These are phyloP conservation scores for Singerocomus rubriflavus DNA, from an alignment of 1,284 basidiomycete genomes.

Conservation along the genomic window DNA sequence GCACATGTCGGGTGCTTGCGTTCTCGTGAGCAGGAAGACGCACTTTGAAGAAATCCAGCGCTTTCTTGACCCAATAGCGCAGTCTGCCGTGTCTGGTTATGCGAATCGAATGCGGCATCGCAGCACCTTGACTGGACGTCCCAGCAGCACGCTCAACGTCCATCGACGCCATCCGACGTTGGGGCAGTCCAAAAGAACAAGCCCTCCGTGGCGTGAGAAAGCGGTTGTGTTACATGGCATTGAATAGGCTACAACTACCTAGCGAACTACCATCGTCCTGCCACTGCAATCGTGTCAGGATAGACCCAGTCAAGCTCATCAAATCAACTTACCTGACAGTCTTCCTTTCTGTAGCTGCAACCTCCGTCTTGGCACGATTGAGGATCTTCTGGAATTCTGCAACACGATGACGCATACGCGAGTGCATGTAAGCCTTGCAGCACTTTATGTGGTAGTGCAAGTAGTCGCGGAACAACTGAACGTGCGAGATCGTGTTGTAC, in stretches of 20 bases:
- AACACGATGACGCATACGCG: constrained; percentile 92
- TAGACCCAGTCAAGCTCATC: constrained; percentile 1
- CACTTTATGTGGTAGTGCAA: constrained; percentile 99
- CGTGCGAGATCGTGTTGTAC: constrained; percentile 88
- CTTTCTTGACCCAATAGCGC: constrained; percentile 56
- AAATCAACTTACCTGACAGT: constrained; percentile 74
- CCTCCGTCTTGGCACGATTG: constrained; percentile 97
- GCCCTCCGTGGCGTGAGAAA: constrained; percentile 25
- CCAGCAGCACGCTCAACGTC: constrained; percentile 15
- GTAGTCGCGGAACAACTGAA: constrained; percentile 97
- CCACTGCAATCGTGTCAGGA: constrained; percentile 37
- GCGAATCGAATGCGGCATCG: constrained; percentile 38
- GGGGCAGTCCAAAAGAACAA: background rate
- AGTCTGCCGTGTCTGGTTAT: constrained; percentile 68
- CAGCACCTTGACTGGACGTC: constrained; percentile 7
- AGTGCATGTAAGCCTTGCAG: constrained; percentile 99
- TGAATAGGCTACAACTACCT: constrained; percentile 14
- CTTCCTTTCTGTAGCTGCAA: constrained; percentile 81
- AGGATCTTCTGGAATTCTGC: constrained; percentile 97
- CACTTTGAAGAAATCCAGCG: constrained; percentile 63
- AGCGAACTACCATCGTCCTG: constrained; percentile 52
- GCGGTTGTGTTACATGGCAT: background rate
- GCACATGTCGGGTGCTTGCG: constrained; percentile 8
- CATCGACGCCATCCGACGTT: constrained; percentile 11
- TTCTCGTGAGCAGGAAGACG: constrained; percentile 16